Evolutionary conservation across 1,284 basidiomycete genomes (phyloP).

Genomic region (Schizophyllum commune): DNA sequence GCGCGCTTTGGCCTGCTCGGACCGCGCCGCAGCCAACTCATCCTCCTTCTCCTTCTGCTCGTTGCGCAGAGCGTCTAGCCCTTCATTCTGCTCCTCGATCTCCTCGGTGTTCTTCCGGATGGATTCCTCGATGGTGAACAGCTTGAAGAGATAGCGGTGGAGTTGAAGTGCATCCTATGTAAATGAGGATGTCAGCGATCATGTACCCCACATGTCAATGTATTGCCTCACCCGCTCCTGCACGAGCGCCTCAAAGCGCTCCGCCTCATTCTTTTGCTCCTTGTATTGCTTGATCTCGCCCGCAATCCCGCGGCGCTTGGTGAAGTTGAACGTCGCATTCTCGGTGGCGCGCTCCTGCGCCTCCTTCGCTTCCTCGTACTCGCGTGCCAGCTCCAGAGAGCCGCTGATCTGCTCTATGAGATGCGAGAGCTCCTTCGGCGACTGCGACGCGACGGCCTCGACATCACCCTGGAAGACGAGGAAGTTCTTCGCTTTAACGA

Average conservation of each 20-base stretch:
- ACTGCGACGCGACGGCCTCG: constrained; percentile 95
- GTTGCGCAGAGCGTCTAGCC: constrained; percentile 57
- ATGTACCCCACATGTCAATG: no score
- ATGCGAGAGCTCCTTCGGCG: constrained; percentile 80
- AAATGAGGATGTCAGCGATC: no score
- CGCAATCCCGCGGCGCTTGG: constrained; percentile 86
- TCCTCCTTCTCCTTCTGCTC: constrained; percentile 67
- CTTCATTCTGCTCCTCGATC: constrained; percentile 68
- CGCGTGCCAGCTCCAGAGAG: constrained; percentile 80
- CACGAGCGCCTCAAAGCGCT: constrained; percentile 77
- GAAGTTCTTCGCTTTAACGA: constrained; percentile 99
- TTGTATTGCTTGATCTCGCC: constrained; percentile 97
- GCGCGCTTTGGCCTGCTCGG: constrained; percentile 76
- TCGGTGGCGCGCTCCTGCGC: constrained; percentile 89
- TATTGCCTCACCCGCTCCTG: constrained; percentile 56
- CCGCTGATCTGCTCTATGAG: constrained; percentile 96
- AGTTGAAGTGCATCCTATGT: constrained; percentile 73
- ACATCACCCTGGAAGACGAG: constrained; percentile 99
- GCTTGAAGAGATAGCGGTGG: constrained; percentile 79
- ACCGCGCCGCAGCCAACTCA: constrained; percentile 66
- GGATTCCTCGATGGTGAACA: constrained; percentile 84
- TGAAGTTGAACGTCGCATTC: constrained; percentile 89
- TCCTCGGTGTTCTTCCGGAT: constrained; percentile 65
- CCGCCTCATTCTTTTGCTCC: constrained; percentile 93
- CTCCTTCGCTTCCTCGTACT: constrained; percentile 87